Evolutionary conservation across 2,329 filamentous ascomycete genomes (phyloP), one percentile per base, ranked within the genome.

Genomic region (Fusarium sp.): DNA sequence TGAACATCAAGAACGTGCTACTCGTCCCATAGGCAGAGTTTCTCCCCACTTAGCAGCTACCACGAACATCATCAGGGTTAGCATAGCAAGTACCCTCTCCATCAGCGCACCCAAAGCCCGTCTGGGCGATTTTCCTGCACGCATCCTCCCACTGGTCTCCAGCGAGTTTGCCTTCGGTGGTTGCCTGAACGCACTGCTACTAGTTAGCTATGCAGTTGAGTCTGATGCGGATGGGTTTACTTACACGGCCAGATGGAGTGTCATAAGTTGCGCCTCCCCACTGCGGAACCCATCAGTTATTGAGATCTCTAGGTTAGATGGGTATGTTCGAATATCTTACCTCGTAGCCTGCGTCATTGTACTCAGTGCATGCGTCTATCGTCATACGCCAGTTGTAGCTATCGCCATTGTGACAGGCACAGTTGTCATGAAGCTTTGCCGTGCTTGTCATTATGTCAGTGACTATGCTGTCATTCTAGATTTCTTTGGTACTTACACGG

Each of bases 121-220:
- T 45, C 14, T 57, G 26, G 1, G 69, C 66, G 17, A 66, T 56
- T 40, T 71, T 42, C 12, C 38, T 57, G 47, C 68, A 71, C 3
- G 69, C 66, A 6, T 62, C 69, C 52, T 71, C 69, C 69, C 68
- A 71, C 21, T 71, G 24, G 3, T 71, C 59, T n/a, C 69, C 69
- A 2, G 50, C 68, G n/a, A 71, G n/a, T 8, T 62, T 26, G 3
- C 57, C 69, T 7, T 65, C 64, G 2, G 58, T 21, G 6, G 49
- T 14, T 10, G 38, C 45, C 17, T 67, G 56, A 14, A 28, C 32
- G 38, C 69, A 71, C 67, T 70, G 14, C 1, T 3, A 2, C 4
- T 8, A 1, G 24, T 70, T 30, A 70, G 54, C 1, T 1, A 17
- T 19, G 24, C 9, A 10, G 24, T 10, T 4, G 12, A 28, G 2